Evolutionary conservation across 1,284 basidiomycete genomes (phyloP).

Genomic region (Boletellus deceptivus): DNA sequence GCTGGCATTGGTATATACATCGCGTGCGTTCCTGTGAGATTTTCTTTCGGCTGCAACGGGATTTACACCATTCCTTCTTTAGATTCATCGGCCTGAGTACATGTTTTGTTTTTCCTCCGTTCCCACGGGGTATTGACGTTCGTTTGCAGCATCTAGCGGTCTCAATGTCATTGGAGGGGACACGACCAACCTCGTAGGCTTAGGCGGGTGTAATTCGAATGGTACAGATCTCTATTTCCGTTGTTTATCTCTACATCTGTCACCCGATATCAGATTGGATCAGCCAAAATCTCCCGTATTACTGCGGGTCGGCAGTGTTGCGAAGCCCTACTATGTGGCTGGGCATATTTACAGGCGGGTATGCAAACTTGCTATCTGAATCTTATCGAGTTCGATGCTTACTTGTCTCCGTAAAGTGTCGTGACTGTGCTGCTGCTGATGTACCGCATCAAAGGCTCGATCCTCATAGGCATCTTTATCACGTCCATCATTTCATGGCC

Average conservation of each 20-base stretch:
- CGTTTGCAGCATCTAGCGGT: slow-evolving; percentile 53
- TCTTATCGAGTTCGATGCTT: slow-evolving; percentile 6
- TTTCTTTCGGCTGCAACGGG: slow-evolving; percentile 1
- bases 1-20: slow-evolving; percentile 88
- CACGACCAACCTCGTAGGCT: slow-evolving; percentile 67
- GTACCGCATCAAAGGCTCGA: slow-evolving; percentile 83
- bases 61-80: slow-evolving; percentile 12
- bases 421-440: slow-evolving; percentile 79
- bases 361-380: slow-evolving; percentile 19
- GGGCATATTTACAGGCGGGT: slow-evolving; percentile 87
- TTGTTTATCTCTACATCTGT: background rate
- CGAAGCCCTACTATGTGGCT: slow-evolving; percentile 82
- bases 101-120: background rate
- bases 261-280: slow-evolving; percentile 32
- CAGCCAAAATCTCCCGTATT: slow-evolving; percentile 46
- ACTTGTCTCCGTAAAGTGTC: slow-evolving; percentile 46
- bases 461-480: slow-evolving; percentile 81
- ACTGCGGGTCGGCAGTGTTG: slow-evolving; percentile 68
- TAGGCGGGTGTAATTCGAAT: slow-evolving; percentile 74
- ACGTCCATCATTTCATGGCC: slow-evolving; percentile 91
- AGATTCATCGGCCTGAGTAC: slow-evolving; percentile 65
- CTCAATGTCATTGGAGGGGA: slow-evolving; percentile 78
- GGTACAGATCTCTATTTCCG: slow-evolving; percentile 33
- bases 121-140: slow-evolving; percentile 8
- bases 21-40: slow-evolving; percentile 44